Evolutionary conservation across 1,139 yeast genomes (phyloP).

Genomic region (Scheffersomyces illinoinensis): DNA sequence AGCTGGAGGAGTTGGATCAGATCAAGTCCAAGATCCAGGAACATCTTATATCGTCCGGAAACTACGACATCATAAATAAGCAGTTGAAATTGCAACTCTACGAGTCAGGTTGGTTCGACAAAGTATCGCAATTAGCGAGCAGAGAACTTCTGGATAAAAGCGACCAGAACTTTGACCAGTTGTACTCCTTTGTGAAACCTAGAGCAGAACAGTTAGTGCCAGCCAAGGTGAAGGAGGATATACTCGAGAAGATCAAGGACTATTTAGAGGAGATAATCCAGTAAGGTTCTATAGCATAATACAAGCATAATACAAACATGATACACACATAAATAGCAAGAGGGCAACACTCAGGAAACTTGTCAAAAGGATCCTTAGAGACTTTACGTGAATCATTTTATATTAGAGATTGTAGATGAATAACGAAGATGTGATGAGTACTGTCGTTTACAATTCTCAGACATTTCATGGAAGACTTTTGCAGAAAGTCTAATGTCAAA

Average conservation of each 20-base stretch:
- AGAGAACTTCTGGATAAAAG: conserved; percentile 28
- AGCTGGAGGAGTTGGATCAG: conserved; percentile 46
- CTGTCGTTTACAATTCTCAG: too few species aligned
- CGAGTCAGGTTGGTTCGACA: conserved; percentile 86
- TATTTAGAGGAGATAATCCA: conserved; percentile 59
- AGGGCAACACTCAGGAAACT: too few species aligned
- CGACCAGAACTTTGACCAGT: conserved; percentile 51
- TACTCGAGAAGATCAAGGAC: conserved; percentile 56
- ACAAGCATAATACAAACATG: not conserved
- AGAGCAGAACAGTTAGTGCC: conserved; percentile 73
- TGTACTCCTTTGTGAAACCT: conserved; percentile 58
- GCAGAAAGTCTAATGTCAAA: too few species aligned
- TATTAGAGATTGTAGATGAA: too few species aligned
- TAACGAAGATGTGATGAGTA: not conserved
- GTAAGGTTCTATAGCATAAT: conserved; percentile 7
- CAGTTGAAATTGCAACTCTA: conserved; percentile 63
- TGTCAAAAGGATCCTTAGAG: too few species aligned
- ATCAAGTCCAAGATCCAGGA: conserved; percentile 67
- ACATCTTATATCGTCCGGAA: conserved; percentile 74
- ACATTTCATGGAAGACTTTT: too few species aligned
- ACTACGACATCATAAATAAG: conserved; percentile 68
- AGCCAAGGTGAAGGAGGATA: conserved; percentile 58
- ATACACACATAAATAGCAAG: not conserved
- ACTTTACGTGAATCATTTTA: too few species aligned
- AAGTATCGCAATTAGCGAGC: conserved; percentile 60